Evolutionary conservation across 805 yeast genomes (phyloP).

Genomic region (Maudiozyma saulgeensis): DNA sequence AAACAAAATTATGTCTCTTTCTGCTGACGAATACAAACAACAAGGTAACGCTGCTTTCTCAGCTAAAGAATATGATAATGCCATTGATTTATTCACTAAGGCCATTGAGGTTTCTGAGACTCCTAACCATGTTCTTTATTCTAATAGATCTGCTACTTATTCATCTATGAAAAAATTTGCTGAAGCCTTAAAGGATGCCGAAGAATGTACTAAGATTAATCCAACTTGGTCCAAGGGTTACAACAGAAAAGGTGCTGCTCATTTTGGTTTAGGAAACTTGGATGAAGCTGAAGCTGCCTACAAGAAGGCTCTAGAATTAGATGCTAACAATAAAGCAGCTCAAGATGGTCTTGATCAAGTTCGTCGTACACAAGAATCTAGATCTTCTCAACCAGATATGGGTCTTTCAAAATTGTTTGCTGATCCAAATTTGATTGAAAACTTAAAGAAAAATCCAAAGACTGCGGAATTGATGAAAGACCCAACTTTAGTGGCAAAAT

Average conservation of each 20-base stretch:
- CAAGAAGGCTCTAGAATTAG: slow-evolving; percentile 71
- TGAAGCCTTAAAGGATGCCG: slow-evolving; percentile 76
- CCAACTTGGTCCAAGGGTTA: slow-evolving; percentile 93
- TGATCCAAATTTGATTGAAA: slow-evolving; percentile 70
- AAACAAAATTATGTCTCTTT: slow-evolving; percentile 1
- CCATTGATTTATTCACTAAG: slow-evolving; percentile 70
- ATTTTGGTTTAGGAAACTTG: slow-evolving; percentile 71
- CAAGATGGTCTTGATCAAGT: slow-evolving; percentile 69
- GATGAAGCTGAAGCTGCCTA: slow-evolving; percentile 67
- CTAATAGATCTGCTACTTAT: slow-evolving; percentile 88
- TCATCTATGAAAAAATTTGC: slow-evolving; percentile 68
- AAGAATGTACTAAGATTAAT: slow-evolving; percentile 70
- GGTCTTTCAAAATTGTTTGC: slow-evolving; percentile 71
- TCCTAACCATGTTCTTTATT: slow-evolving; percentile 87
- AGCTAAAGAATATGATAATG: slow-evolving; percentile 72
- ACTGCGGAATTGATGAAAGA: slow-evolving; percentile 82
- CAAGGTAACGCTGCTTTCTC: slow-evolving; percentile 91
- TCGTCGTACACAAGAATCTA: slow-evolving; percentile 45
- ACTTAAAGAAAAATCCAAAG: slow-evolving; percentile 74
- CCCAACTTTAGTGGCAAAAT: slow-evolving; percentile 69
- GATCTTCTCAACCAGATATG: slow-evolving; percentile 51
- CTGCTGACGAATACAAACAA: slow-evolving; percentile 74
- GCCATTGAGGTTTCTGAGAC: slow-evolving; percentile 76
- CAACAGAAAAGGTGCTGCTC: slow-evolving; percentile 88
- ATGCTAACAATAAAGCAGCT: slow-evolving; percentile 77